Conservation (phyloP, 108 stramenopile species). For the Epipyxis sp. region DNA sequence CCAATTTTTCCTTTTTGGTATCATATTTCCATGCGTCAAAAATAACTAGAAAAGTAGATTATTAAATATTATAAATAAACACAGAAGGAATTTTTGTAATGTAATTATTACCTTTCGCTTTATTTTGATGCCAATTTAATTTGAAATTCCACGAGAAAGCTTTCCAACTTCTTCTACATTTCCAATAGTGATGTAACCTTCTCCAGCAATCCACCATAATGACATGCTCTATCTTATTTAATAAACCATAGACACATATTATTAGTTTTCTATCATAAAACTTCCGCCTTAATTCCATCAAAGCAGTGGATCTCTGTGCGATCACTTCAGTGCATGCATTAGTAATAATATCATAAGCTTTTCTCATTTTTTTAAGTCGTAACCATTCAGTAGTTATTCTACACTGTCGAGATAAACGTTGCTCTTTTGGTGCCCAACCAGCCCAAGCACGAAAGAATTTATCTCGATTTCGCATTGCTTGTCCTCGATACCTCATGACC, state of each 20-base stretch:
- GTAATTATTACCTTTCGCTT: no score
- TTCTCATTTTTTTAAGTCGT: neutral
- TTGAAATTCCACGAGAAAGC: neutral
- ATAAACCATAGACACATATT: neutral
- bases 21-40: neutral
- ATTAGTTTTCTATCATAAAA: constrained; percentile 18
- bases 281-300: neutral
- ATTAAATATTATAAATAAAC: no score
- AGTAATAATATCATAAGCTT: neutral
- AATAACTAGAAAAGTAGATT: no score
- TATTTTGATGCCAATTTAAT: neutral
- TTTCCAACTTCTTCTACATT: neutral
- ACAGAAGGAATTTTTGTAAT: no score
- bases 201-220: constrained; percentile 15
- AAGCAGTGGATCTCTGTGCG: neutral
- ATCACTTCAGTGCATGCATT: neutral
- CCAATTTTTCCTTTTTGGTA: neutral
- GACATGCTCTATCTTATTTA: constrained; percentile 14
- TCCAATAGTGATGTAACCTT: neutral
- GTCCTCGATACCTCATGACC: neutral
- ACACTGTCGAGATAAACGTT: neutral
- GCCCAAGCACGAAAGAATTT: neutral
- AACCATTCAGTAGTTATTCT: neutral
- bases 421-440: neutral
- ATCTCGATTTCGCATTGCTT: neutral